A percentile compares a stretch with the other conserved stretches of the same genome.
phyloP scores from a whole-genome alignment of 495 filamentous ascomycete genomes.

The Aspergillus steynii region DNA sequence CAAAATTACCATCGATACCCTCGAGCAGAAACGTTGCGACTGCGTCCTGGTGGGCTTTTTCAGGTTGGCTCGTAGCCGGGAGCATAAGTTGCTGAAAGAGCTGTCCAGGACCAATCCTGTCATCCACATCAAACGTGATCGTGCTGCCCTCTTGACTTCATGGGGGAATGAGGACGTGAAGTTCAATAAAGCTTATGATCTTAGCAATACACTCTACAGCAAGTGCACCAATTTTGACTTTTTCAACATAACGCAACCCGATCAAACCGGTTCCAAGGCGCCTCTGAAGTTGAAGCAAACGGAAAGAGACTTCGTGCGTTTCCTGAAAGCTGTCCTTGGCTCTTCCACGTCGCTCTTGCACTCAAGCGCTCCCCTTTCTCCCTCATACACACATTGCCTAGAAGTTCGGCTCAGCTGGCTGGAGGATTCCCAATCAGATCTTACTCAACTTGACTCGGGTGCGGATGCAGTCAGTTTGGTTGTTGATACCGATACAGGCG shows the following conservation, averaged over 20 bases:
- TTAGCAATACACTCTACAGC: conserved; percentile 48
- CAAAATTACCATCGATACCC: conserved; percentile 55
- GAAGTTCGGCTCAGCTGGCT: conserved; percentile 54
- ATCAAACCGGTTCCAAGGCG: conserved; percentile 5
- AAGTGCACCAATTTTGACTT: conserved; percentile 69
- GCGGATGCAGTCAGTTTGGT: conserved; percentile 63
- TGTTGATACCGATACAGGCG: conserved; percentile 34
- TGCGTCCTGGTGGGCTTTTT: conserved; percentile 60
- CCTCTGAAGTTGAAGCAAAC: conserved; percentile 42
- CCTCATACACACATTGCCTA: conserved; percentile 55
- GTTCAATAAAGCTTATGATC: conserved; percentile 45
- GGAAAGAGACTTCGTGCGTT: conserved; percentile 29
- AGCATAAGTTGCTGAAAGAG: conserved; percentile 26
- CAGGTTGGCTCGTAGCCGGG: conserved; percentile 19
- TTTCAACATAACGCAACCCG: conserved; percentile 55
- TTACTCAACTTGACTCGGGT: conserved; percentile 58
- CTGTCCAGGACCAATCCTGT: conserved; percentile 55
- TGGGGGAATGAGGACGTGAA: conserved; percentile 40
- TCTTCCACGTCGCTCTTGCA: neutral
- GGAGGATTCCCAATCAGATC: conserved; percentile 44
- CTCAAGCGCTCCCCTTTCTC: conserved; percentile 18
- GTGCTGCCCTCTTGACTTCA: conserved; percentile 40
- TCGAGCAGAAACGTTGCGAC: conserved; percentile 53
- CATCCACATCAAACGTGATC: conserved; percentile 64
- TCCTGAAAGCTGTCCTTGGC: conserved; percentile 8